Evolutionary conservation across 78 protist genomes (phyloP).

Genomic region (Dictyostelium intermedium): DNA sequence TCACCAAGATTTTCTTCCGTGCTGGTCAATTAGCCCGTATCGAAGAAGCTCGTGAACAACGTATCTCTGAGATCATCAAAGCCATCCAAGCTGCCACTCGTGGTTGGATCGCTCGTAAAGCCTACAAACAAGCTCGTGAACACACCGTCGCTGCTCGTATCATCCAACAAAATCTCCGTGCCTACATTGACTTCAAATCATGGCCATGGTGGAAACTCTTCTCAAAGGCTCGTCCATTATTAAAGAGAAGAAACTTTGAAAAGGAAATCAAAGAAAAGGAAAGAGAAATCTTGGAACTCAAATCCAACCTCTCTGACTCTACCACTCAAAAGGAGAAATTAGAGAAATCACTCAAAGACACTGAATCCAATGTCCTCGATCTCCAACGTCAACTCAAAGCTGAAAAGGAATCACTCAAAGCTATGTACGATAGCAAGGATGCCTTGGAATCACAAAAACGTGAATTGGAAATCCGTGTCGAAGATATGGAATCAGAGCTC

Average conservation of each 20-base stretch:
- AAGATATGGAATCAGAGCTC: constrained; percentile 66
- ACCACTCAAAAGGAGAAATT: constrained; percentile 18
- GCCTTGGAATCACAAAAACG: constrained; percentile 74
- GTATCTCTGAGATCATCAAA: constrained; percentile 80
- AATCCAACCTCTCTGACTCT: constrained; percentile 13
- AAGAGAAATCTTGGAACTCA: constrained; percentile 51
- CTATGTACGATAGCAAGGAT: constrained; percentile 56
- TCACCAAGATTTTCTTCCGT: constrained; percentile 92
- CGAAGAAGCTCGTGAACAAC: constrained; percentile 91
- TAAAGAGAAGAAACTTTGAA: constrained; percentile 84
- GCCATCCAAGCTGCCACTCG: constrained; percentile 87
- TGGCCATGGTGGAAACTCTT: constrained; percentile 89
- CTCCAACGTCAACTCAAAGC: constrained; percentile 67
- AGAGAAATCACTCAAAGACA: constrained; percentile 65
- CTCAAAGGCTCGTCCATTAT: constrained; percentile 81
- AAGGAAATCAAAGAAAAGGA: constrained; percentile 85
- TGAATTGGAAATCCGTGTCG: constrained; percentile 68
- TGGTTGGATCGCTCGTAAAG: constrained; percentile 89
- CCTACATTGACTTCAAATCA: constrained; percentile 82
- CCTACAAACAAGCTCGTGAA: constrained; percentile 82
- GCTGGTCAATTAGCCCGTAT: constrained; percentile 92
- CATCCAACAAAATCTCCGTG: constrained; percentile 90
- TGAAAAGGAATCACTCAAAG: constrained; percentile 73
- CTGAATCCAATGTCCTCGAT: constrained; percentile 63
- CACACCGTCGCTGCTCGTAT: constrained; percentile 85